Evolutionary conservation across 352 stramenopile species (phyloP).

Genomic region (Pythium periplocum): DNA sequence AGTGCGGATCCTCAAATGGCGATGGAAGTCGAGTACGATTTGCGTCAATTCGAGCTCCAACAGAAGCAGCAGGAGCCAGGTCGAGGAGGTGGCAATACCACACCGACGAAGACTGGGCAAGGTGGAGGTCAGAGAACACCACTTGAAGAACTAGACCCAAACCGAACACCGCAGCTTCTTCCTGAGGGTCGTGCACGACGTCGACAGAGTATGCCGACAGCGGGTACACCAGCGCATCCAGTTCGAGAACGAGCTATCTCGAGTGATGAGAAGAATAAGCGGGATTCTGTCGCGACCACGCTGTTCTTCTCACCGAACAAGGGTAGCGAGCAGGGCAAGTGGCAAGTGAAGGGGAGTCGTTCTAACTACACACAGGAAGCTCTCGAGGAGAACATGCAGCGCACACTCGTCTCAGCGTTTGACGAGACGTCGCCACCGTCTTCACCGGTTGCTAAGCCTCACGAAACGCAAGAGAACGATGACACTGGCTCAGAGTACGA

Average conservation of each 20-base stretch:
- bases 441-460: neutral
- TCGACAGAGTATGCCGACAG: conserved; percentile 40
- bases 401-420: conserved; percentile 41
- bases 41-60: conserved; percentile 73
- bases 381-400: conserved; percentile 59
- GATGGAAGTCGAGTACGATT: conserved; percentile 96
- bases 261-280: conserved; percentile 28
- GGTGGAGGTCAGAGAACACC: conserved; percentile 10
- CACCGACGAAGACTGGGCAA: conserved; percentile 10
- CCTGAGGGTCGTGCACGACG: conserved; percentile 8
- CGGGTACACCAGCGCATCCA: conserved; percentile 33
- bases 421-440: conserved; percentile 19
- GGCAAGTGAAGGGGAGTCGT: conserved; percentile 37
- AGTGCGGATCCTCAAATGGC: conserved; percentile 90
- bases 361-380: conserved; percentile 43
- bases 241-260: conserved; percentile 28
- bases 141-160: conserved; percentile 11
- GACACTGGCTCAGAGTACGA: conserved; percentile 17
- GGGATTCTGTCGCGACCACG: conserved; percentile 14
- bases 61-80: conserved; percentile 28
- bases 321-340: conserved; percentile 23
- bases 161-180: conserved; percentile 15
- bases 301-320: conserved; percentile 56
- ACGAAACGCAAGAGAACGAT: conserved; percentile 2
- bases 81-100: conserved; percentile 1